A percentile compares a stretch with the other conserved stretches of the same genome.
Conservation (phyloP, 768 basidiomycete genomes). For the Tephrocybe rancida region DNA sequence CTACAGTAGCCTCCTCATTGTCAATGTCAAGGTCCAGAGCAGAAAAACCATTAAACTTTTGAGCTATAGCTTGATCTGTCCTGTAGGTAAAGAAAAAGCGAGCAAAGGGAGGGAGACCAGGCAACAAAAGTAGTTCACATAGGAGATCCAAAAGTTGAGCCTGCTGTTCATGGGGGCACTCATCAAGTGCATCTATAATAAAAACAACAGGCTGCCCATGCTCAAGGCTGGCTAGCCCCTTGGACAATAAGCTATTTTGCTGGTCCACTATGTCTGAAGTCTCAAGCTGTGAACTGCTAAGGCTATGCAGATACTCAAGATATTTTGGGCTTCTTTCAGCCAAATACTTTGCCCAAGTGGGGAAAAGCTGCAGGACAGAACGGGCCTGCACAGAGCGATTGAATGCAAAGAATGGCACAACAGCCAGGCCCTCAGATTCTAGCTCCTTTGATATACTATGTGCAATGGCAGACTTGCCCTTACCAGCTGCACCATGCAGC, state of each 20-base stretch:
- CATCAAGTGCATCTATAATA: too few relatives aligned
- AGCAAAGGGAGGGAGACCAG: neutral
- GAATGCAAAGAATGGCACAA: neutral
- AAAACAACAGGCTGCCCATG: neutral
- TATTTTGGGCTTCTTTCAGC: neutral
- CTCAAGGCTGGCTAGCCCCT: neutral
- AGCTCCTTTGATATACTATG: neutral
- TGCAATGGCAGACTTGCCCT: neutral
- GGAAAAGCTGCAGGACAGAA: neutral
- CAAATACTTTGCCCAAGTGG: neutral
- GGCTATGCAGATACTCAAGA: neutral
- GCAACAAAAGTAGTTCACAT: neutral
- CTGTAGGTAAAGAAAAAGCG: neutral
- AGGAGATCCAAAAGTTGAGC: neutral
- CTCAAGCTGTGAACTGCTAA: neutral
- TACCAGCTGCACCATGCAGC: neutral
- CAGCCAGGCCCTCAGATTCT: neutral
- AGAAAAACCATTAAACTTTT: neutral
- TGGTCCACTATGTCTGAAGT: neutral
- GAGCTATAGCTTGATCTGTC: neutral
- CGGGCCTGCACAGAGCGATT: neutral
- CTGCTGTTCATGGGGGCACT: neutral
- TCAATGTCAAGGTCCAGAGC: neutral
- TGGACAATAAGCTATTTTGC: neutral
- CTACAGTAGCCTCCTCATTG: neutral